Evolutionary conservation across 140 eudicot genomes (phyloP), one percentile per base, ranked within the genome.

Genomic region (Ambrosia hybrid): DNA sequence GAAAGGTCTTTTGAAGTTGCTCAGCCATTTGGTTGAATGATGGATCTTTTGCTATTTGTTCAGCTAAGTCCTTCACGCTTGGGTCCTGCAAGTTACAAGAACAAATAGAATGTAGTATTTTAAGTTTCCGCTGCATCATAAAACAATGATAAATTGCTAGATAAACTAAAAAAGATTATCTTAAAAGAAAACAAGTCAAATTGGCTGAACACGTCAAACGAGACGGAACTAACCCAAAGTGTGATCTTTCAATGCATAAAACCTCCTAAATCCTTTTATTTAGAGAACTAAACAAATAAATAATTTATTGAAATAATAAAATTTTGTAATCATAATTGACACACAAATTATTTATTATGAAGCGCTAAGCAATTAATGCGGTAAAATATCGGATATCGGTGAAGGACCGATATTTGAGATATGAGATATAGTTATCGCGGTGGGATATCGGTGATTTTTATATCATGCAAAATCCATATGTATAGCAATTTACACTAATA

Each of bases 11-110:
- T 76, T 92, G 96, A 7, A 92, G 91, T 81, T 92, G 98, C 72
- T 89, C 98, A 7, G 98, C 95, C 95, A 92, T 92, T 78, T 89
- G 91, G 75, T 61, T 92, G 68, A 92, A 92, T 60, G 98, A 83
- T 43, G 98, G 98, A 79, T 92, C 98, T 76, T 85, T 89, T 60
- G 98, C 96, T 77, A 92, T 92, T 82, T 92, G 96, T 72, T 89
- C 92, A 38, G 96, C 98, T 69, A 92, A 68, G 58, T 89, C 98
- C 79, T 92, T 92, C 55, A 92, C 89, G 67, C 96, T 92, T 70
- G 96, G 98, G 76, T 92, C 98, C 98, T 92, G 74, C 51, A 73
- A 56, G 30, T 70, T 51, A 56, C 65, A 53, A 56, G 33, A n/a
- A 58, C 45, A 21, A 21, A 21, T 5, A 37, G 43, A 76, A 46